Base-by-base conservation (phyloP, 352 stramenopile genomes). In the Pythium folliculosum region DNA sequence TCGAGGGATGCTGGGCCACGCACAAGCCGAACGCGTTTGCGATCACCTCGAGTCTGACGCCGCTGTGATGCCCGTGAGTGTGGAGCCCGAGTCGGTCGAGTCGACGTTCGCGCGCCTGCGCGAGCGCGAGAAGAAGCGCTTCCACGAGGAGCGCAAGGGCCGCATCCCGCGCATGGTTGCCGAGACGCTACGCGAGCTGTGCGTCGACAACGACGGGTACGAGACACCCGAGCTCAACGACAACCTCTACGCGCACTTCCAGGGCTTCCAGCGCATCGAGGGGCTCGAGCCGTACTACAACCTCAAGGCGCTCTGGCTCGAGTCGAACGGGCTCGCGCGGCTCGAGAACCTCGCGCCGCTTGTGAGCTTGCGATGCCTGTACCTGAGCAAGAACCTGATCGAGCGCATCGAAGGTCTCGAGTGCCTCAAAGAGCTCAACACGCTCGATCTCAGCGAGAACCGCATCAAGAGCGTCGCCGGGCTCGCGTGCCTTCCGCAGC, bases 221-320 rank as follows among this genome's bases (percentile, higher is more conserved):
- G 90, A 97, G 73, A 98, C 92, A 30, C 92, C 93, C 30, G 90
- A 95, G 65, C 85, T 99, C 17, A 98, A 99, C 67, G 94, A 98
- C 65, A 97, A 84, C 37, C 75, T 99, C 49, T 97, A 97, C 51
- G 60, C 85, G 45, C 96, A 99, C 72, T 99, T 98, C 70, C 95
- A 96, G 52, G 95, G 94, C 12, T 98, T 98, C 63, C 88, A 91
- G 62, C 77, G 78, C 47, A 99, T 99, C 57, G 90, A 98, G 63
- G 97, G 97, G 22, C 80, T 99, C 2, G 92, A 98, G 30, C 76
- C 86, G 40, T 99, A 98, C 76, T 91, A 77, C 54, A 95, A 89
- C 22, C 79, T 98, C 54, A 98, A 97, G 71, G 87, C 92, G 47
- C 77, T 99, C n/a, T 99, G 90, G 90, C 86, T 99, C 21, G 95